Percentiles rank a stretch among this genome's conserved stretches.
Conservation (phyloP, 1,139 yeast genomes). For the Debaryomyces psychrophilus region DNA sequence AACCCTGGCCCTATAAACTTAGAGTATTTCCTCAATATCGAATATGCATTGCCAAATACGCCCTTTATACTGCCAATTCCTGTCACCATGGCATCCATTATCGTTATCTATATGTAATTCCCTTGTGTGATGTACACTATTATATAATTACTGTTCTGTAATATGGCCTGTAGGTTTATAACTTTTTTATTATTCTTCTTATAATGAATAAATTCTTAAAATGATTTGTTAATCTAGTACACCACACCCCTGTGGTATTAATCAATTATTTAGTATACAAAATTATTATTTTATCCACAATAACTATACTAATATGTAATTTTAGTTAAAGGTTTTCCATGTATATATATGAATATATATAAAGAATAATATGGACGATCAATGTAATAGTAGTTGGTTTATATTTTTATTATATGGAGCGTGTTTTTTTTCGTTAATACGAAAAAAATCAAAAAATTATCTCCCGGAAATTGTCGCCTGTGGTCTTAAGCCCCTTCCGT, state of each 20-base stretch:
- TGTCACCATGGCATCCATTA: not conserved
- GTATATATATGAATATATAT: slow-evolving; percentile 2
- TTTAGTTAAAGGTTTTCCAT: not conserved
- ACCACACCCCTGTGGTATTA: not conserved
- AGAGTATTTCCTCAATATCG: slow-evolving; percentile 50
- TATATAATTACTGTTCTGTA: not conserved
- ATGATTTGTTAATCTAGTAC: not conserved
- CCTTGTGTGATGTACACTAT: not conserved
- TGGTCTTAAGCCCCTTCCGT: not conserved
- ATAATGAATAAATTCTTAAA: not conserved
- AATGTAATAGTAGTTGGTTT: not conserved
- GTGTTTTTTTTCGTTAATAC: slow-evolving; percentile 4
- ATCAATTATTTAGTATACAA: not conserved
- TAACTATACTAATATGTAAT: not conserved
- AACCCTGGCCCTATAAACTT: slow-evolving; percentile 89
- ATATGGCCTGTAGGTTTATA: not conserved
- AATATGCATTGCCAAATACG: not conserved
- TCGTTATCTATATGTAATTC: not conserved
- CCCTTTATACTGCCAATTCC: not conserved
- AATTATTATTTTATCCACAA: not conserved
- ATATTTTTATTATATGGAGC: not conserved
- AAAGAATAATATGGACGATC: not conserved
- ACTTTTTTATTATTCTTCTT: not conserved
- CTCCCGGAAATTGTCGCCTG: slow-evolving; percentile 10
- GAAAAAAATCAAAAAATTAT: slow-evolving; percentile 6